Evolutionary conservation across 345 rosid species (phyloP), one percentile per base, ranked within the genome.

Genomic region (Acer saccharum): DNA sequence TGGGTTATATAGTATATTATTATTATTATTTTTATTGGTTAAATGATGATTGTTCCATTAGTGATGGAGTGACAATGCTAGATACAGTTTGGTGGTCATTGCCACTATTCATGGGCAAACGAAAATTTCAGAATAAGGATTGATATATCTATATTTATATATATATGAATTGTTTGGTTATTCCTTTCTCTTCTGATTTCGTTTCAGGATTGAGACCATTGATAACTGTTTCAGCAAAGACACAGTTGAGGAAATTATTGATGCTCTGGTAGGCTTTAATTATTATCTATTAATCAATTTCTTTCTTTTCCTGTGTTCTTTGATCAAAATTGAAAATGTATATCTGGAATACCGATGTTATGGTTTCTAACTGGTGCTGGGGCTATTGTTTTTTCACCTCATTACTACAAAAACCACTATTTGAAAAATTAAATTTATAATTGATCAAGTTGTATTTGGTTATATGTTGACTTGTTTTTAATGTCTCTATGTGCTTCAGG

Each of bases 221-320:
- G 98, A 96, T 87, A 91, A 82, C 80, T 94, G 95, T 79, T 92
- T 96, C 75, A 68, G 95, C 76, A 94, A 87, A 71, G 98, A 92
- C 80, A 89, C 97, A 29, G 87, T 94, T 25, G 97, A 94, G 83
- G 97, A 96, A 86, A 96, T 96, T 75, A 81, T 89, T 68, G 88
- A 89, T 72, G 93, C 94, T 65, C 71, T 92, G 94, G 98, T 96
- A 80, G 83, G 95, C 74, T 65, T 73, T 77, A 50, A 69, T 41
- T 21, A 46, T 23, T 16, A 57, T 69, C 21, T 17, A 21, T 46
- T 63, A 4, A 4, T 35, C 20, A 39, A 57, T 48, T 67, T 77
- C 61, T 43, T 21, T 66, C 10, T 76, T 12, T 17, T 16, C 7
- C 11, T 68, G 3, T 54, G 29, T 63, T 23, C 44, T 44, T 64